phyloP scores from a whole-genome alignment of 2,329 filamentous ascomycete genomes.

The Colletotrichum liaoningense region DNA sequence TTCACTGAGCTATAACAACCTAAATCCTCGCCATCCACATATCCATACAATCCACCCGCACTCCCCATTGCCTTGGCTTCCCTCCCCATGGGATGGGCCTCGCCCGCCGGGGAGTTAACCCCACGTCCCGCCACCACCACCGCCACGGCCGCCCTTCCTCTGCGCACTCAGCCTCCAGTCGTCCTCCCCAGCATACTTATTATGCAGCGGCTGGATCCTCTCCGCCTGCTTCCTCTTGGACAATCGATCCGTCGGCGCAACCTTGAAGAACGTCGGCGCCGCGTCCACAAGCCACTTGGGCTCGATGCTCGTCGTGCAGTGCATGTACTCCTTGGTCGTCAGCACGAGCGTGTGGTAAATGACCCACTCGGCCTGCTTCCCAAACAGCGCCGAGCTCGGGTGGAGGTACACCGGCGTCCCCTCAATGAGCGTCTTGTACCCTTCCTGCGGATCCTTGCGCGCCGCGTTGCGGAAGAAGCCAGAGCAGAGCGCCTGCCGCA shows the following conservation, averaged over 20 bases:
- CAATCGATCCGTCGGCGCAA: constrained; percentile 86
- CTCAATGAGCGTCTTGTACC: constrained; percentile 97
- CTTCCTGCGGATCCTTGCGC: constrained; percentile 94
- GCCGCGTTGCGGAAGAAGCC: constrained; percentile 97
- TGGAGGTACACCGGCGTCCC: constrained; percentile 96
- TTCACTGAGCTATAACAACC: background rate
- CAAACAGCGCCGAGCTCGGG: constrained; percentile 90
- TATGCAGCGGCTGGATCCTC: constrained; percentile 94
- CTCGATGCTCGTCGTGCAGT: constrained; percentile 91
- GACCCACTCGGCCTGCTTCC: constrained; percentile 96
- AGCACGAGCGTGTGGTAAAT: constrained; percentile 92
- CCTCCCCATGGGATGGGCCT: background rate
- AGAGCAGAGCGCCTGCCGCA: constrained; percentile 88
- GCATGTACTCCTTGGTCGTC: constrained; percentile 99
- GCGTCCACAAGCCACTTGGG: constrained; percentile 95
- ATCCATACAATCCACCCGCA: no score
- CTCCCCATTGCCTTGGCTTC: no score
- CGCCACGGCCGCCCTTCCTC: constrained; percentile 83
- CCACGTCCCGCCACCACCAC: constrained; percentile 92
- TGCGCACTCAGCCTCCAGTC: constrained; percentile 96
- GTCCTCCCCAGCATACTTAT: constrained; percentile 90
- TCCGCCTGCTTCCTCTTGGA: constrained; percentile 95
- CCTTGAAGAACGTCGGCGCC: constrained; percentile 99
- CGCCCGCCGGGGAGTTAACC: constrained; percentile 60
- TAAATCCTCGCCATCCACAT: background rate